A percentile compares a stretch with the other conserved stretches of the same genome.
Evolutionary conservation across 2,329 filamentous ascomycete species (phyloP).

Genomic region (Plenodomus biglobosus): DNA sequence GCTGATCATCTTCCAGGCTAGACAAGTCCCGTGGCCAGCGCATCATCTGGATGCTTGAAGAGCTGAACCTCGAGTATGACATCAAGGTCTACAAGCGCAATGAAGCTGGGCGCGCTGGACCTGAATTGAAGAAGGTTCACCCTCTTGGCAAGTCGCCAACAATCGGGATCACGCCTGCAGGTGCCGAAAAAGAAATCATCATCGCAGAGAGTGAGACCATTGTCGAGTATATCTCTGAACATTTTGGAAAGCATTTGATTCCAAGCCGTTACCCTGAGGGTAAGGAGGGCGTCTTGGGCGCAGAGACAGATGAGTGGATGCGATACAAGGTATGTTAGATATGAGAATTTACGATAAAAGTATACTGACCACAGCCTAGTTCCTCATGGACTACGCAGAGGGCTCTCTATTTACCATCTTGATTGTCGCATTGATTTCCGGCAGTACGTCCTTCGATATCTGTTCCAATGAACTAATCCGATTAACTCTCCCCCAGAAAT

Average conservation of each 20-base stretch:
- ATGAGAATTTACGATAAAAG: not conserved
- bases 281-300: conserved; percentile 57
- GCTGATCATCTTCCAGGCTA: conserved; percentile 60
- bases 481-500: conserved; percentile 33
- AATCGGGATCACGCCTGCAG: conserved; percentile 62
- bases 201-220: conserved; percentile 83
- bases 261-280: conserved; percentile 57
- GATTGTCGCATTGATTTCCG: conserved; percentile 64
- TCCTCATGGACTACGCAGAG: conserved; percentile 76
- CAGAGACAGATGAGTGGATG: conserved; percentile 62
- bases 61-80: conserved; percentile 76
- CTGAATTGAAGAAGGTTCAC: conserved; percentile 75
- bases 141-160: conserved; percentile 86
- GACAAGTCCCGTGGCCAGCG: conserved; percentile 80
- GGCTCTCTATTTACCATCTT: conserved; percentile 77
- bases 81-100: conserved; percentile 75
- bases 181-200: conserved; percentile 55
- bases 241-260: conserved; percentile 57
- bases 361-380: conserved; percentile 40
- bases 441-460: conserved; percentile 22
- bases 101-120: conserved; percentile 67
- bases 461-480: not conserved
- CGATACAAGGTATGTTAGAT: conserved; percentile 51
- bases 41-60: conserved; percentile 83
- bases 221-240: conserved; percentile 76